Conservation (phyloP, 1,139 yeast genomes). For the Suhomyces chickasaworum region DNA sequence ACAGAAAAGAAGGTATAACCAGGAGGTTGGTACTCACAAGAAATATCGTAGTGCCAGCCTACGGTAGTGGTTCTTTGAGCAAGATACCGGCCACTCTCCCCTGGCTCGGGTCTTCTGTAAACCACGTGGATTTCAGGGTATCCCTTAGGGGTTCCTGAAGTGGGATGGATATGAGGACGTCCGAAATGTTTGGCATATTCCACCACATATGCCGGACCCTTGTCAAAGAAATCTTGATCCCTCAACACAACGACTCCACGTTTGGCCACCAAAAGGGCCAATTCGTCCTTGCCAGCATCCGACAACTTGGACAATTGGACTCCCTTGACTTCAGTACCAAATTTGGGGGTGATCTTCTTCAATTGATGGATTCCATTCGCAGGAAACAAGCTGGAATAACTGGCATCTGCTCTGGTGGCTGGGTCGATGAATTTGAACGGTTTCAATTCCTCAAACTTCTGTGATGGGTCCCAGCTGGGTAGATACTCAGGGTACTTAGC, state of each 20-base stretch:
- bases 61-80: constrained; percentile 28
- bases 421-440: constrained; percentile 55
- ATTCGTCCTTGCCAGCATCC: constrained; percentile 36
- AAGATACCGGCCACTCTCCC: constrained; percentile 29
- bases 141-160: constrained; percentile 42
- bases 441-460: constrained; percentile 46
- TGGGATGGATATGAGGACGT: constrained; percentile 43
- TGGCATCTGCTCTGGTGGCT: constrained; percentile 58
- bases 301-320: constrained; percentile 31
- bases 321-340: constrained; percentile 59
- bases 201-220: constrained; percentile 36
- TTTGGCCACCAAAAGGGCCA: constrained; percentile 40
- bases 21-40: constrained; percentile 43
- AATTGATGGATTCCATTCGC: constrained; percentile 13
- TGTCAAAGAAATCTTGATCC: constrained; percentile 37
- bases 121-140: constrained; percentile 40
- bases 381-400: constrained; percentile 52
- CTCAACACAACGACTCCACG: constrained; percentile 44
- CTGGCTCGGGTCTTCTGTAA: constrained; percentile 31
- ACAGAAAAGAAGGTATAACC: constrained; percentile 41
- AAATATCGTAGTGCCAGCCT: constrained; percentile 46
- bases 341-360: constrained; percentile 57
- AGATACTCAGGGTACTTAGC: constrained; percentile 43
- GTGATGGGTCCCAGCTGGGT: constrained; percentile 52
- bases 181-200: constrained; percentile 39